A percentile compares a stretch with the other conserved stretches of the same genome.
Conservation (phyloP, 2,329 filamentous ascomycete species). For the Colletotrichum sp. region DNA sequence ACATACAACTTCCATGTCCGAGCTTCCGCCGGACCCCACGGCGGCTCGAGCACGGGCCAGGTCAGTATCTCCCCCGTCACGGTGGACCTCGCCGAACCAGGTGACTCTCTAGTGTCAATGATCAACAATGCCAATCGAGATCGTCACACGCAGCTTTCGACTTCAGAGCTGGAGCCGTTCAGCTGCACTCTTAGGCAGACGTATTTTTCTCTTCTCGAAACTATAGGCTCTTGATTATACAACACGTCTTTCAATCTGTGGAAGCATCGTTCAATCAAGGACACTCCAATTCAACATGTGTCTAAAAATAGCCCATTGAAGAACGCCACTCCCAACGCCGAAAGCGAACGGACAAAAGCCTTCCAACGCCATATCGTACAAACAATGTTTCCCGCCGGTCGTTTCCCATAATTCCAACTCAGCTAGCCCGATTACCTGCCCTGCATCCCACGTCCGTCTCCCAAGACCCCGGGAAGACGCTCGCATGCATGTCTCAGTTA, state of each 20-base stretch:
- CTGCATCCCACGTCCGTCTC: background rate
- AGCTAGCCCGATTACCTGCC: background rate
- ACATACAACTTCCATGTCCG: background rate
- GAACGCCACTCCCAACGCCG: background rate
- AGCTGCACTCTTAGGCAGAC: background rate
- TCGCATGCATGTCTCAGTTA: background rate
- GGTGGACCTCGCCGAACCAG: background rate
- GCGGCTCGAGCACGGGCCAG: background rate
- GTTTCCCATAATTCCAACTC: background rate
- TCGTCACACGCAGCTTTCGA: background rate
- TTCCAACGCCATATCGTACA: background rate
- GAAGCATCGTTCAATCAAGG: background rate
- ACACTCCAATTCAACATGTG: background rate
- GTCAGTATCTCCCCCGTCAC: background rate
- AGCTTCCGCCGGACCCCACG: background rate
- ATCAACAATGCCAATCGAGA: background rate
- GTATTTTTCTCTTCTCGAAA: fast-evolving
- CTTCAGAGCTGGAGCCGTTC: background rate
- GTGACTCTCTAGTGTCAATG: background rate
- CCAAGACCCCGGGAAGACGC: background rate
- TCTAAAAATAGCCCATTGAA: background rate
- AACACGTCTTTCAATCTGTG: fast-evolving
- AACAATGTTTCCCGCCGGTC: background rate
- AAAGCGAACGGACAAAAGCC: background rate
- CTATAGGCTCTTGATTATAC: background rate